Base-by-base conservation (phyloP, 2,329 filamentous ascomycete genomes). In the Didymella segeticola region DNA sequence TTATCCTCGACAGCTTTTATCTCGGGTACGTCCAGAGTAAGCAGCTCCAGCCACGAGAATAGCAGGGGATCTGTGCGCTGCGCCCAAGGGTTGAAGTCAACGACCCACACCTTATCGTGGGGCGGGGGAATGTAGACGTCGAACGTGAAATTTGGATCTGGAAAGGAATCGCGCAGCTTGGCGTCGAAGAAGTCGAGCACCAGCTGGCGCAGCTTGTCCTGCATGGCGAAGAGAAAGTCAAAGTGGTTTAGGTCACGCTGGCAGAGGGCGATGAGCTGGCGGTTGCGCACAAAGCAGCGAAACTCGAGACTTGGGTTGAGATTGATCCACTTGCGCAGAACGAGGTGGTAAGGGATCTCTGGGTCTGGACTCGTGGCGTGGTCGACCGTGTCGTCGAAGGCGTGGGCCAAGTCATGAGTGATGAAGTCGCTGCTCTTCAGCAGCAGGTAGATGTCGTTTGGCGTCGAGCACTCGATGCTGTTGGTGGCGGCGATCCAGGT, bases 71-170 rank as follows among this genome's bases (percentile, higher is more conserved):
- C 95, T 0, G 95, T 99, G 56, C 91, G 82, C 34, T 86, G 84
- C 1, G 93, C 93, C 91, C 93, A 99, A 0, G 95, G 91, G 68
- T 98, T 98, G 68, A 99, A 89, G 71, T 99, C 95, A 42, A 99
- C 88, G 10, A 99, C 80, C 78, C 92, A 89, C 2, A 96, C 90
- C 41, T 85, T 83, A 42, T 90, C 86, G 49, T 96, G 83, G 1
- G 89, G 75, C 67, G 83, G 79, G 66, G 93, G 93, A 1, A 99
- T 83, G 69, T 99, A 98, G 36, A 97, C 88, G 70, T 99, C 95
- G 67, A 99, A 96, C 0, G 86, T 85, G 65, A 96, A 98, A 72
- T 86, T 89, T 3, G 85, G 82, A 58, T 98, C 93, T 0, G 90
- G 89, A 66, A 98, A 98, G 0, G 86, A 89, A 61, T 89, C 82